Evolutionary conservation across 2,329 filamentous ascomycete genomes (phyloP).

Genomic region (Curvularia sp.): DNA sequence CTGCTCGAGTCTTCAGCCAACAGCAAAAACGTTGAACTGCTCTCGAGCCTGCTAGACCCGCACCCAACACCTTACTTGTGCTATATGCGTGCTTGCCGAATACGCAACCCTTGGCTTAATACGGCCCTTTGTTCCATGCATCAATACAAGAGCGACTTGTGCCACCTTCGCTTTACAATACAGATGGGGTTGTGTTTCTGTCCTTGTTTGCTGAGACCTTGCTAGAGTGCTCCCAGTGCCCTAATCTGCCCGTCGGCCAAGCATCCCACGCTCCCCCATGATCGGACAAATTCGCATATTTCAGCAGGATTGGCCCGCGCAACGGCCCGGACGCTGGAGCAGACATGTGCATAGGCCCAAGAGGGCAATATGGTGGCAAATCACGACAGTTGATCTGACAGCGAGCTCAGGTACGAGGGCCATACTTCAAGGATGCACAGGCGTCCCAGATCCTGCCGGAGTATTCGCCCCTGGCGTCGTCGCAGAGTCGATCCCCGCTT

Average conservation of each 20-base stretch:
- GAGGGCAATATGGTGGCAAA: slow-evolving; percentile 2
- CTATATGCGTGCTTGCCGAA: slow-evolving; percentile 2
- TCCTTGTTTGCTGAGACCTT: not conserved
- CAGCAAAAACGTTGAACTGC: not conserved
- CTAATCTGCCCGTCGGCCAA: slow-evolving; percentile 2
- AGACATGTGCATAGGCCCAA: slow-evolving; percentile 16
- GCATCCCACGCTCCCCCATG: slow-evolving; percentile 10
- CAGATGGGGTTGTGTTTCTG: not conserved
- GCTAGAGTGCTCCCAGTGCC: slow-evolving; percentile 5
- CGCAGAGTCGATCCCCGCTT: slow-evolving; percentile 41
- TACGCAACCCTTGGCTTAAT: not conserved
- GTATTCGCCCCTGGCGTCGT: slow-evolving; percentile 48
- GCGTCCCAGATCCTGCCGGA: slow-evolving; percentile 44
- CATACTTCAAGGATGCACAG: slow-evolving; percentile 39
- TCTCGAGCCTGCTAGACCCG: slow-evolving; percentile 3
- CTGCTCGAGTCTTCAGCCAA: not conserved
- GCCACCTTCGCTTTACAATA: not conserved
- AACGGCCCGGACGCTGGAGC: slow-evolving; percentile 10
- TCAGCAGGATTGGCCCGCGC: slow-evolving; percentile 9
- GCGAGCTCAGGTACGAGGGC: not conserved
- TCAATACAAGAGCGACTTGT: not conserved
- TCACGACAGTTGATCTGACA: slow-evolving; percentile 5
- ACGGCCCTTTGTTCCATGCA: not conserved
- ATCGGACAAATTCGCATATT: slow-evolving; percentile 4
- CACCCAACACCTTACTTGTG: not conserved